Base-by-base conservation (phyloP, 768 basidiomycete genomes). In the Suillus ampliporus region DNA sequence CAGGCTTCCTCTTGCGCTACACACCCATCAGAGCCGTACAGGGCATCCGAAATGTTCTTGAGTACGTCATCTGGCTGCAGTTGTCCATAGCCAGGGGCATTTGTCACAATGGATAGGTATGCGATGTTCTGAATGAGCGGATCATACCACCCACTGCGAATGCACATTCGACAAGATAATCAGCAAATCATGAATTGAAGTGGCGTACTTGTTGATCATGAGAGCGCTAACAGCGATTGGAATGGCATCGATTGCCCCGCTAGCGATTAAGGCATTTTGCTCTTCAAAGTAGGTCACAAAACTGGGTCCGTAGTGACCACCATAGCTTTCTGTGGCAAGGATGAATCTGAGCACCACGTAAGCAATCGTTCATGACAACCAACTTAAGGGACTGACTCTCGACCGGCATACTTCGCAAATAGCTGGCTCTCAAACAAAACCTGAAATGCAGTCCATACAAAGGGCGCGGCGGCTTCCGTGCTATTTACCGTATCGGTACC, bases 41-140 rank as follows among this genome's bases (percentile, higher is more conserved):
- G 88, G 2, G 85, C 77, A 1, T 79, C 61, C 40, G 82, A 85
- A 21, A 89, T 73, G 44, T 78, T 62, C 35, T 74, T 69, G 47
- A 89, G 71, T 1, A 84, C 81, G 5, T 67, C 61, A 46, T 82
- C 76, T 34, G 76, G 78, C 63, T 85, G 84, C 13, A 90, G 82
- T 64, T 81, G 87, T 10, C 88, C 88, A 64, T 89, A 89, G 19
- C 87, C 86, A 10, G 88, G 88, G 0, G 89, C 89, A 41, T 86
- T 70, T 0, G 80, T 81, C 0, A 86, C 85, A 60, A 89, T 89
- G 41, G 79, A 78, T 61, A 89, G 78, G 61, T 85, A 88, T 14
- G 87, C 84, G 63, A 86, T 66, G 65, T 86, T 84, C 65, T 89
- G 88, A 50, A 89, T 79, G 31, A 88, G 75, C 1, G 88, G 87